Conservation (phyloP, 148 eudicot genomes). For the Fagopyrum esculentum region DNA sequence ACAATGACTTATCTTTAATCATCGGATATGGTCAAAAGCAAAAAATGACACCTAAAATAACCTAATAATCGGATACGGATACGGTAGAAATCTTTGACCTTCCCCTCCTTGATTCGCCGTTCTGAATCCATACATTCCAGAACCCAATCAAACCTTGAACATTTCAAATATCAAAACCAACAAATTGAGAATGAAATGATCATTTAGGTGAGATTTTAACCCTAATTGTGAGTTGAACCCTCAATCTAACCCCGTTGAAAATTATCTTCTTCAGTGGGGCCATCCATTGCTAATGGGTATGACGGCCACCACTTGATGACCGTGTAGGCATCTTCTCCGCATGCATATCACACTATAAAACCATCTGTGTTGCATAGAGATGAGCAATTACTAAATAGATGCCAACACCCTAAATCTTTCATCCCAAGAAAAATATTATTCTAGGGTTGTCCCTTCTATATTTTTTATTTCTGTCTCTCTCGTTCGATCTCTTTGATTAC, state of each 20-base stretch:
- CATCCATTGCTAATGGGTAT: neutral
- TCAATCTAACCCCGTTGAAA: neutral
- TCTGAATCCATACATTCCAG: neutral
- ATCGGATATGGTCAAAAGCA: neutral
- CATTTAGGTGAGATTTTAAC: neutral
- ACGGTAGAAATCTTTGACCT: neutral
- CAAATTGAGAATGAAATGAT: neutral
- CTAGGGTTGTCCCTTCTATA: constrained; percentile 1
- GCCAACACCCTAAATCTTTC: neutral
- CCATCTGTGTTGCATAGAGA: neutral
- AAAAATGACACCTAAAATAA: neutral
- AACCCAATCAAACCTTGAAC: neutral
- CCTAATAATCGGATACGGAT: neutral
- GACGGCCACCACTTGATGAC: neutral
- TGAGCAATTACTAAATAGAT: neutral
- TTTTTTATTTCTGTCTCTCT: neutral
- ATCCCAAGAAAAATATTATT: neutral
- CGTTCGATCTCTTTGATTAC: neutral
- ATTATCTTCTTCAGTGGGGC: neutral
- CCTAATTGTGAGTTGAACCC: constrained; percentile 1
- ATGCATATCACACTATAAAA: neutral
- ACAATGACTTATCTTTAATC: too few species aligned
- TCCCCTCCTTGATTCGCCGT: neutral
- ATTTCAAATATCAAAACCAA: neutral
- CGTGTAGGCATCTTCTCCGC: neutral